A percentile compares a stretch with the other conserved stretches of the same genome.
Conservation (phyloP, 129 eudicot genomes). For the Erigeron canadensis region DNA sequence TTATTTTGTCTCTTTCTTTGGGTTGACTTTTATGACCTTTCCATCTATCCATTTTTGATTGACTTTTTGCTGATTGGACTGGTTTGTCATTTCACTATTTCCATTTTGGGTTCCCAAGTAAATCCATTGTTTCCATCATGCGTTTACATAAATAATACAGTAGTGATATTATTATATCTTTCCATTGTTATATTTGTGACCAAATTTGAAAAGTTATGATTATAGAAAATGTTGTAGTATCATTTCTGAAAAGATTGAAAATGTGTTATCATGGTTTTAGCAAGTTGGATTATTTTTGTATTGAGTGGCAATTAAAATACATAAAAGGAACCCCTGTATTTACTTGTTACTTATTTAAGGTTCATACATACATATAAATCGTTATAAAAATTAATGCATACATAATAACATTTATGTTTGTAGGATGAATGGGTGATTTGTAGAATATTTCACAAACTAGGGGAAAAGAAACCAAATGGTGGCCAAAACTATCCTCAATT, state of each 20-base stretch:
- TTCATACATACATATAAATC: too few relatives aligned
- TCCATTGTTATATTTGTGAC: too few relatives aligned
- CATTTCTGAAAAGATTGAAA: too few relatives aligned
- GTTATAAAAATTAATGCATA: background rate
- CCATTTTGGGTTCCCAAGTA: background rate
- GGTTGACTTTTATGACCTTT: conserved; percentile 33
- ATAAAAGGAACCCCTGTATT: too few relatives aligned
- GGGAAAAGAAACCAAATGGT: conserved; percentile 46
- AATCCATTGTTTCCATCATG: background rate
- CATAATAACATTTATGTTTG: conserved; percentile 6
- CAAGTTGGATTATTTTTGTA: too few relatives aligned
- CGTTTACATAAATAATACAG: background rate
- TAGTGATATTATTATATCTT: too few relatives aligned
- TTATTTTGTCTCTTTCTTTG: conserved; percentile 33
- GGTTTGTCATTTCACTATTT: conserved; percentile 27
- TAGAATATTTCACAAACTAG: conserved; percentile 61
- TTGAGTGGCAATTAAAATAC: too few relatives aligned
- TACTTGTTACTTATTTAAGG: too few relatives aligned
- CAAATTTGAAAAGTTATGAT: too few relatives aligned
- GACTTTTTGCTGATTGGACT: background rate
- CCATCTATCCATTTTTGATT: conserved; percentile 26
- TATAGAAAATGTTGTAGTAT: too few relatives aligned
- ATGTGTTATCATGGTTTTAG: too few relatives aligned
- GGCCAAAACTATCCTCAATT: conserved; percentile 41
- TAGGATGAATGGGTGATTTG: conserved; percentile 88